Evolutionary conservation across 2,329 filamentous ascomycete species (phyloP).

Genomic region (Aspergillus quadricinctus): DNA sequence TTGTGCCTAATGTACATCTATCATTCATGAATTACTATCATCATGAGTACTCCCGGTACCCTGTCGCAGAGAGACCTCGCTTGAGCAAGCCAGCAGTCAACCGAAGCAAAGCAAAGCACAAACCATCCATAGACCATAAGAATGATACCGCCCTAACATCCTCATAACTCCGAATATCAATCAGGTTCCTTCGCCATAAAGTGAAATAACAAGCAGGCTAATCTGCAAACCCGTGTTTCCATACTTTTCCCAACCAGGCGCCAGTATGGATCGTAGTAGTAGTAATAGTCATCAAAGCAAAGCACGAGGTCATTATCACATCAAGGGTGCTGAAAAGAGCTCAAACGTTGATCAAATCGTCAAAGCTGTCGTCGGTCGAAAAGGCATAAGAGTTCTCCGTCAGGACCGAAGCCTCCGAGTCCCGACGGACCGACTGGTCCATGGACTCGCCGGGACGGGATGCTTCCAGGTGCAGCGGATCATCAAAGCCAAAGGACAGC

Average conservation of each 20-base stretch:
- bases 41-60: neutral
- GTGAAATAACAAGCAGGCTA: neutral
- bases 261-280: neutral
- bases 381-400: slow-evolving; percentile 28
- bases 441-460: slow-evolving; percentile 8
- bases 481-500: slow-evolving; percentile 33
- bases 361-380: slow-evolving; percentile 29
- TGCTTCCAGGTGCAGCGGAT: slow-evolving; percentile 25
- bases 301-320: neutral
- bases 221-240: neutral
- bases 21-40: neutral
- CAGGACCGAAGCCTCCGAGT: slow-evolving; percentile 25
- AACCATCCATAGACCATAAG: neutral
- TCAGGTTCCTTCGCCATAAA: neutral
- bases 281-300: neutral
- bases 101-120: neutral
- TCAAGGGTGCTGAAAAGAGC: neutral
- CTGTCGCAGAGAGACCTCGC: neutral
- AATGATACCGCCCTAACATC: neutral
- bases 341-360: slow-evolving; percentile 32
- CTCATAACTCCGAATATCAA: neutral
- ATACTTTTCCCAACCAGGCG: neutral
- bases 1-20: neutral
- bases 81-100: neutral
- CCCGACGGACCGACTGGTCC: slow-evolving; percentile 28